Base-by-base conservation (phyloP, 2,329 filamentous ascomycete species). In the Cladophialophora carrionii region DNA sequence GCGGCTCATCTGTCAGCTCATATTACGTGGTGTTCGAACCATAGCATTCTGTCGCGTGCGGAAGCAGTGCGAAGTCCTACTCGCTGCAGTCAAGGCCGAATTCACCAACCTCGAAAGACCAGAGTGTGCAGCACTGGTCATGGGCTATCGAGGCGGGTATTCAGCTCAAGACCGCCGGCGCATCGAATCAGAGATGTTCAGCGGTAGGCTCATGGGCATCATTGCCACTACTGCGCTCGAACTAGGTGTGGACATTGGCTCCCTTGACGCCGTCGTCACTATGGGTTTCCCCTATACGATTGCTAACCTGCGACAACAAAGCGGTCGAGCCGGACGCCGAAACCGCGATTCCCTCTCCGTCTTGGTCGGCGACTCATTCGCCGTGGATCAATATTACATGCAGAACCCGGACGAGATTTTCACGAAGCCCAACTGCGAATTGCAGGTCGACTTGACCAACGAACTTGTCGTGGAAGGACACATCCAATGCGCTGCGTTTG, bases 381-480 rank as follows among this genome's bases (percentile, higher is more conserved):
- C 93, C 2, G 92, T 91, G 0, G 95, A 99, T 75, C 95, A 99
- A 74, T 88, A 96, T 74, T 99, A 96, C 77, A 99, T 99, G 95
- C 87, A 91, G 67, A 96, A 98, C 69, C 95, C 95, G 0, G 89
- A 95, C 67, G 92, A 96, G 76, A 89, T 99, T 26, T 84, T 98
- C 77, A 95, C 90, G 0, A 91, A 91, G 72, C 92, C 93, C 0
- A 96, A 97, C 70, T 90, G 88, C 70, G 90, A 92, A 75, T 81
- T 98, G 2, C 92, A 95, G 73, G 90, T 98, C 4, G 95, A 99
- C 74, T 80, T 99, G n/a, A 84, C 89, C 53, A 98, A 97, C 71
- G 87, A 96, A 81, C 85, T 98, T 3, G 89, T 97, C 5, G 82
- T 95, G 0, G 95, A 98, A 80, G 94, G 93, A 0, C 95, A 99